phyloP scores from a whole-genome alignment of 768 basidiomycete genomes.

The Boletellus ananas region DNA sequence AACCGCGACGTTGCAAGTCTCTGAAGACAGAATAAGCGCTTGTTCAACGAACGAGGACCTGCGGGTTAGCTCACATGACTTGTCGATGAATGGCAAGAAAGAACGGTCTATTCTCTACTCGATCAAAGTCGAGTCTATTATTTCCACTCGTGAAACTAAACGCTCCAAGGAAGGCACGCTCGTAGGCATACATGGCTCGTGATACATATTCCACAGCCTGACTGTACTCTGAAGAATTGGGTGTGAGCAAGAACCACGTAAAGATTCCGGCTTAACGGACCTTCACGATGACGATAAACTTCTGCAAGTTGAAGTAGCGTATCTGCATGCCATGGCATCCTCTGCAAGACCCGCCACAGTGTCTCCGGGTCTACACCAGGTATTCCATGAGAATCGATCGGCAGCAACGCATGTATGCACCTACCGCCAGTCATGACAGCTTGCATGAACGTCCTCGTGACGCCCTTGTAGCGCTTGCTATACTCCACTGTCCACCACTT shows the following conservation, averaged over 20 bases:
- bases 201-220: constrained; percentile 87
- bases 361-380: constrained; percentile 64
- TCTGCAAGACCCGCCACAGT: constrained; percentile 70
- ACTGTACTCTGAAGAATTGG: constrained; percentile 58
- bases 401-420: constrained; percentile 18
- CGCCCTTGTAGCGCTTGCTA: constrained; percentile 75
- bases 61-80: constrained; percentile 54
- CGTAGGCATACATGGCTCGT: constrained; percentile 90
- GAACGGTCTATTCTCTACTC: constrained; percentile 89
- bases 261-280: constrained; percentile 35
- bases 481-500: constrained; percentile 91
- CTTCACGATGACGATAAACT: constrained; percentile 70
- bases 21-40: constrained; percentile 35
- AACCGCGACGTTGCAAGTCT: constrained; percentile 85
- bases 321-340: constrained; percentile 89
- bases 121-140: constrained; percentile 85
- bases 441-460: constrained; percentile 76
- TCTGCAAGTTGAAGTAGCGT: constrained; percentile 48
- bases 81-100: constrained; percentile 86
- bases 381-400: background rate
- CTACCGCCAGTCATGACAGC: constrained; percentile 79
- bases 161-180: constrained; percentile 80
- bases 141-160: constrained; percentile 82
- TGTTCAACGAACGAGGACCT: background rate
- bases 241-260: background rate